These are phyloP conservation scores for Thelonectria blattea DNA, from an alignment of 2,329 filamentous ascomycete genomes.

Conservation along the genomic window DNA sequence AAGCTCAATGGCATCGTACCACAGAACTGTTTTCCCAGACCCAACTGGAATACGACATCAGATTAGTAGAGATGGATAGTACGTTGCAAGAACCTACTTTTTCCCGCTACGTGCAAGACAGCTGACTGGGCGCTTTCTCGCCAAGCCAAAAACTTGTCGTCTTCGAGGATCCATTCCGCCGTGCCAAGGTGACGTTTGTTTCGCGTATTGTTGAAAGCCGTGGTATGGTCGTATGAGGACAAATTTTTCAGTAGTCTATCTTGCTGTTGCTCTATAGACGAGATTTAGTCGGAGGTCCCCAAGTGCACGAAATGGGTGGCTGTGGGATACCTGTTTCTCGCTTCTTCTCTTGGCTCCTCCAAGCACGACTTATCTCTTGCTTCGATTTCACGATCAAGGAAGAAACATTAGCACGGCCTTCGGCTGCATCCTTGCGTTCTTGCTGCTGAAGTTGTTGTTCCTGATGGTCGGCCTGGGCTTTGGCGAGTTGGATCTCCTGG, in stretches of 20 bases:
- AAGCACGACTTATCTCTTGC: neutral
- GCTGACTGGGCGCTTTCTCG: rapidly evolving
- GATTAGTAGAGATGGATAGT: neutral
- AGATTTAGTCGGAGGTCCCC: neutral
- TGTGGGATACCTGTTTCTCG: neutral
- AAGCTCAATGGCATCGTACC: slow-evolving; percentile 3
- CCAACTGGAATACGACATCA: slow-evolving; percentile 14
- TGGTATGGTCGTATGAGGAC: slow-evolving; percentile 14
- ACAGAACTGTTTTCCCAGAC: slow-evolving; percentile 26
- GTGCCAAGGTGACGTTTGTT: slow-evolving; percentile 25
- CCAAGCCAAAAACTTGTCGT: slow-evolving; percentile 12
- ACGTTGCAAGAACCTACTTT: slow-evolving; percentile 14
- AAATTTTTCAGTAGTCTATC: slow-evolving; percentile 2
- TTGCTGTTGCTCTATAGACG: neutral
- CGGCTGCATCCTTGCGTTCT: slow-evolving; percentile 16
- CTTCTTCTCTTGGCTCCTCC: neutral
- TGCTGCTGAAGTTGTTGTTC: slow-evolving; percentile 15
- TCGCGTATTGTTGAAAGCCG: slow-evolving; percentile 9
- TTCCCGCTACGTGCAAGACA: slow-evolving; percentile 21
- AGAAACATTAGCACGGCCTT: neutral
- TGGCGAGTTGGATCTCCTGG: slow-evolving; percentile 16
- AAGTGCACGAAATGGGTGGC: neutral
- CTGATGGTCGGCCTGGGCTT: neutral
- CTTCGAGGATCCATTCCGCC: slow-evolving; percentile 14
- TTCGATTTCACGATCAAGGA: slow-evolving; percentile 9